Evolutionary conservation across 495 filamentous ascomycete species (phyloP).

Genomic region (Immersiella caudata): DNA sequence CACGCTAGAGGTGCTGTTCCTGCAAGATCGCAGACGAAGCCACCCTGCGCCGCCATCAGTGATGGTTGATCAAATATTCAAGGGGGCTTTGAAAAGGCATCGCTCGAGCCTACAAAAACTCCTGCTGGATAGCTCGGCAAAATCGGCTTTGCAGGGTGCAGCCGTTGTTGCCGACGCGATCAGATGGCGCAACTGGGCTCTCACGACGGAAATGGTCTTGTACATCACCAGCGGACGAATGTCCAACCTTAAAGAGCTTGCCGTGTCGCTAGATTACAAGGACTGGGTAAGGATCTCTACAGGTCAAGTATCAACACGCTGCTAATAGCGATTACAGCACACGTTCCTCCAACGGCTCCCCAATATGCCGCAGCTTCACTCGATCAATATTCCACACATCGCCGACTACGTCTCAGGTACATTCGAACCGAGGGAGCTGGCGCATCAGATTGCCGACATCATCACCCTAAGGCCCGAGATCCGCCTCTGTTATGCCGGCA

Average conservation of each 20-base stretch:
- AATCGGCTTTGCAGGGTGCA: slow-evolving; percentile 25
- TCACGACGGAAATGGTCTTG: slow-evolving; percentile 69
- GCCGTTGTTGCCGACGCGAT: slow-evolving; percentile 34
- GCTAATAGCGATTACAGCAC: slow-evolving; percentile 62
- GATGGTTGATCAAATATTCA: slow-evolving; percentile 73
- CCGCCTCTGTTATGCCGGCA: slow-evolving; percentile 80
- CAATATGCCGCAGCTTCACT: slow-evolving; percentile 71
- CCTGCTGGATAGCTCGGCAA: slow-evolving; percentile 72
- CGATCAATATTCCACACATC: slow-evolving; percentile 78
- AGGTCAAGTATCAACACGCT: not conserved
- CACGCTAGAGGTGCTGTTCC: slow-evolving; percentile 77
- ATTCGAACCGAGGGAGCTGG: slow-evolving; percentile 71
- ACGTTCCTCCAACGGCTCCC: slow-evolving; percentile 84
- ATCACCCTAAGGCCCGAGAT: slow-evolving; percentile 85
- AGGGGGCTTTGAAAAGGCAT: slow-evolving; percentile 72
- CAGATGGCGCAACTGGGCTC: slow-evolving; percentile 75
- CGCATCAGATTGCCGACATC: slow-evolving; percentile 80
- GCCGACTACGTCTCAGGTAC: slow-evolving; percentile 60
- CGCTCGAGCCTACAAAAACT: slow-evolving; percentile 73
- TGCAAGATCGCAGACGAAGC: slow-evolving; percentile 70
- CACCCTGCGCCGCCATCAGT: slow-evolving; percentile 58
- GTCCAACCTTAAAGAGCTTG: slow-evolving; percentile 73
- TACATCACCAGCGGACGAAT: slow-evolving; percentile 86
- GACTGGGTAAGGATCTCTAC: slow-evolving; percentile 72
- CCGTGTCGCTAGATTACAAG: slow-evolving; percentile 74